Evolutionary conservation across 495 filamentous ascomycete species (phyloP).

Genomic region (Pseudoneurospora amorphoporcata): DNA sequence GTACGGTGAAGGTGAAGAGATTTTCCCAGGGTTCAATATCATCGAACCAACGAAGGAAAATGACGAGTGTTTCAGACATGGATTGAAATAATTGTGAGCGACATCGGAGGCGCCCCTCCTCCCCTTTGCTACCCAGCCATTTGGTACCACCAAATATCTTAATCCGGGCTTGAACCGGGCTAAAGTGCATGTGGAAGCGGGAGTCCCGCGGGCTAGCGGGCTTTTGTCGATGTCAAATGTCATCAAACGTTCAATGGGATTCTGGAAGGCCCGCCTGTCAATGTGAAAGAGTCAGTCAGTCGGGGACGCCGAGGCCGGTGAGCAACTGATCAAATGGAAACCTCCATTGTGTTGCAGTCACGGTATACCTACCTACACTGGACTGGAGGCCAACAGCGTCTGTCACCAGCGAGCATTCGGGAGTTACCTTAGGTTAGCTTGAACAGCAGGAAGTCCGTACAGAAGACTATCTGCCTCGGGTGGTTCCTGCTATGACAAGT

Average conservation of each 20-base stretch:
- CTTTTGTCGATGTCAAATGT: neutral
- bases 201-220: neutral
- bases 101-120: neutral
- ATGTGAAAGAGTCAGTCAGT: neutral
- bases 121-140: neutral
- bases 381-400: neutral
- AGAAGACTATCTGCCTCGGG: neutral
- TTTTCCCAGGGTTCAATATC: neutral
- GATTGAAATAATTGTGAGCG: neutral
- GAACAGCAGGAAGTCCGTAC: neutral
- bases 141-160: neutral
- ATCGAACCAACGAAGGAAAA: neutral
- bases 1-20: neutral
- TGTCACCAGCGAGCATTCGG: neutral
- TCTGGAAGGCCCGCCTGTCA: neutral
- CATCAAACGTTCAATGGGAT: neutral
- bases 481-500: neutral
- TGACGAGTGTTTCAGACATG: neutral
- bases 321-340: neutral
- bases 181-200: neutral
- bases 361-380: neutral
- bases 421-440: neutral
- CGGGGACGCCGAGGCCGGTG: neutral
- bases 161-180: neutral
- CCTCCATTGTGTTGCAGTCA: neutral